Evolutionary conservation across 768 basidiomycete genomes (phyloP), one percentile per base, ranked within the genome.

Genomic region (Agrocybe pediades): DNA sequence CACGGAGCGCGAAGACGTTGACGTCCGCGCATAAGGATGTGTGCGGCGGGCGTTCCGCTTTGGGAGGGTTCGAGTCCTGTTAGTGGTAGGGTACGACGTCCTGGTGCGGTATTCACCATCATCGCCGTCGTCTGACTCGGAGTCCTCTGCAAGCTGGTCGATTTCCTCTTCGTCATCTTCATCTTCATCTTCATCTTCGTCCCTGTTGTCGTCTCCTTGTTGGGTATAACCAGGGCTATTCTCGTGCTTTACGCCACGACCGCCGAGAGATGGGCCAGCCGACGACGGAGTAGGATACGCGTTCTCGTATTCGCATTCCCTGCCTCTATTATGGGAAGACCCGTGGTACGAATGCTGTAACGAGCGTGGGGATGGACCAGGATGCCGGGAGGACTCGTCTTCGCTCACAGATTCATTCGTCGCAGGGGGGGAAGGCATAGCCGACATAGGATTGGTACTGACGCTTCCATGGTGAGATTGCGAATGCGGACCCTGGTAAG

Each of bases 361-460:
- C n/a, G n/a, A n/a, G n/a, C n/a, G n/a, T n/a, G n/a, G n/a, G n/a
- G n/a, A n/a, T n/a, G n/a, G n/a, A n/a, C n/a, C n/a, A n/a, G n/a
- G n/a, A n/a, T n/a, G n/a, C n/a, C n/a, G n/a, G n/a, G n/a, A n/a
- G n/a, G n/a, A 15, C 21, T 55, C 54, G 8, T 68, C 65, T n/a
- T 66, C 66, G 39, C 63, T 66, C 41, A 61, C 59, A 3, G 62
- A 61, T 4, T 56, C 55, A 41, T 56, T 41, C 41, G 55, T 52
- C 2, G 52, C 44, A 15, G 55, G 51, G 3, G 55, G 55, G 1
- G 55, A 52, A 13, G 41, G 42, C 30, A 44, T 43, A 19, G 8
- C 40, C 3, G 33, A n/a, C 2, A 23, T 33, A 3, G 42, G 29
- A 25, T 36, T 27, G 15, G 25, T 16, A 17, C 2, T n/a, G 13